Base-by-base conservation (phyloP, 2,329 filamentous ascomycete genomes). In the Stachybotrys chlorohalonatus region DNA sequence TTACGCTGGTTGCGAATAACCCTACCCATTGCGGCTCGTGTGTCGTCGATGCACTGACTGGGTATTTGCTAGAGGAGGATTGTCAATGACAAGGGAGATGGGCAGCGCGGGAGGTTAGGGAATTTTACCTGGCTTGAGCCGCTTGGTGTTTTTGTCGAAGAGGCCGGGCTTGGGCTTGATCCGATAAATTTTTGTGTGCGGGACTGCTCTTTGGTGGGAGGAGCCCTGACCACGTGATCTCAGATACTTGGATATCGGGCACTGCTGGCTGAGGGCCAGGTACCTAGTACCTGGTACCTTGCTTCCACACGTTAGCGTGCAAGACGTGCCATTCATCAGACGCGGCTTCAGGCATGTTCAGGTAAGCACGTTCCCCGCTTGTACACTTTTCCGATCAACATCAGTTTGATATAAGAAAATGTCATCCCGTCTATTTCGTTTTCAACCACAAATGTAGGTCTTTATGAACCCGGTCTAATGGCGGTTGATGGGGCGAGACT, bases 1-100 rank as follows among this genome's bases (percentile, higher is more conserved):
- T 81, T 81, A 70, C 79, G 76, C 80, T 84, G 81, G 75, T 84
- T 84, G 75, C 81, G 80, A 78, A 84, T 84, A 69, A 80, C 77
- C 75, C 77, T 75, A 78, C 77, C 77, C 77, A 80, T 80, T 63
- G 66, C 68, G 67, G 65, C 69, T 68, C 58, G 63, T 67, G 60
- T 64, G 64, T 63, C 63, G 65, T 64, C 62, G 61, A 68, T 68
- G 63, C 64, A 64, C 65, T 58, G 59, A 62, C 62, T 63, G 66
- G 68, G 68, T 66, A 62, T 60, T 63, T 66, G 60, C 60, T 65
- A 60, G 32, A 52, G 57, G 58, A 59, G 64, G 61, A 58, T 61
- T 60, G 63, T 68, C 61, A 68, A 67, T 63, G 58, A 55, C 60
- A 4, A 54, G 56, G 60, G 60, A 61, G 59, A 42, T 60, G 60